Conservation (phyloP, 306 rosid genomes). For the Erythrophleum fordii region DNA sequence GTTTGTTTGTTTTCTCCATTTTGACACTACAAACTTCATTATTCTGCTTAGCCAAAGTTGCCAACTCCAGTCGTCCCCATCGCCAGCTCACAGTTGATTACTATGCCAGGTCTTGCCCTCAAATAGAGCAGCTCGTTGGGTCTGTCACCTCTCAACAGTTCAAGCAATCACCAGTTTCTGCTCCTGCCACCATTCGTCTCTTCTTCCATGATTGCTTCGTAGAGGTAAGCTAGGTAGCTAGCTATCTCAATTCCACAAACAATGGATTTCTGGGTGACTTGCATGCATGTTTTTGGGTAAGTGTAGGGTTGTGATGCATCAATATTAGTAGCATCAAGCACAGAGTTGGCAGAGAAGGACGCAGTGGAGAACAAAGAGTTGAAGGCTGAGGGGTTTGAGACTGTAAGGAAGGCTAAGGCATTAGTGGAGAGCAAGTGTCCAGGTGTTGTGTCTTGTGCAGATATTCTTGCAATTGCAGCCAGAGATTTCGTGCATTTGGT, state of each 20-base stretch:
- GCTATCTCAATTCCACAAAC: background rate
- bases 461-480: conserved; percentile 89
- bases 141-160: conserved; percentile 78
- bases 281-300: no score
- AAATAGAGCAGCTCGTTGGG: conserved; percentile 67
- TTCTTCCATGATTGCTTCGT: conserved; percentile 97
- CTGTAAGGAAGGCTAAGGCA: conserved; percentile 73
- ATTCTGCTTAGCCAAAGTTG: conserved; percentile 38
- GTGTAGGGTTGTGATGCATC: conserved; percentile 93
- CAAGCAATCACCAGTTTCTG: conserved; percentile 82
- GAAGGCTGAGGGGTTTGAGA: conserved; percentile 74
- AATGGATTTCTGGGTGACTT: no score
- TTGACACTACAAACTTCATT: conserved; percentile 15
- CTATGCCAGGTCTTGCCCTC: conserved; percentile 85
- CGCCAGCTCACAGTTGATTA: conserved; percentile 64
- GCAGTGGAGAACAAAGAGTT: conserved; percentile 76
- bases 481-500: conserved; percentile 90
- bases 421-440: conserved; percentile 86
- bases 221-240: conserved; percentile 50
- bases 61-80: conserved; percentile 8
- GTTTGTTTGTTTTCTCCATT: conserved; percentile 46
- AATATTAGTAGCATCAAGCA: conserved; percentile 65
- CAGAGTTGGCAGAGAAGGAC: conserved; percentile 72
- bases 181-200: conserved; percentile 90
- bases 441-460: conserved; percentile 87